Base-by-base conservation (phyloP, 441 rosid species). In the Hura crepitans region DNA sequence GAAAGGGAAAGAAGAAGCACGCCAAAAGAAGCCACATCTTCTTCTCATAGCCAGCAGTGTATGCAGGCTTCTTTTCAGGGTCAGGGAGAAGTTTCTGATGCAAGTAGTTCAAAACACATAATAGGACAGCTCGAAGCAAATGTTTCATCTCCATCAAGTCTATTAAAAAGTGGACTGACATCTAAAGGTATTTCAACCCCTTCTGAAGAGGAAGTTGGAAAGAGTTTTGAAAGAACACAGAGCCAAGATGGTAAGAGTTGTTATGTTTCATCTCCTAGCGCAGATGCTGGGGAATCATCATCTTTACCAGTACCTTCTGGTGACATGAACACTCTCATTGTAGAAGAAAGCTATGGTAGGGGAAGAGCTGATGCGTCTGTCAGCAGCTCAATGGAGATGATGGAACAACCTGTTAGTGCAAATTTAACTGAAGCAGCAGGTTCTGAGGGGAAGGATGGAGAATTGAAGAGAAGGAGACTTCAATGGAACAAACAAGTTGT, bases 401-500 rank as follows among this genome's bases (percentile, higher is more conserved):
- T 47, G 58, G 85, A 79, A 72, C 88, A 76, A 33, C 81, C 83
- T 74, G 69, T 58, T 51, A 77, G 66, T 61, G 69, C 77, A 22
- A 87, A 80, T 62, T 74, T 72, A 39, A 70, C 69, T 56, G 89
- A 77, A 81, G 83, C 65, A 71, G 62, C 81, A 27, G 83, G 80
- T 56, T 70, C 78, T 55, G 73, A 65, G 25, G 80, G 66, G 37
- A 79, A 78, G 62, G 86, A 75, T 64, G 84, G 83, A 33, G 79
- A 75, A 1, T 74, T 84, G 69, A 89, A 72, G 76, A 90, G 72
- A 72, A 87, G 88, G 81, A 92, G 72, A 79, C 86, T 95, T 78
- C 96, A 83, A 74, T 80, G 91, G 73, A 80, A 79, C 62, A 82
- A 81, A 74, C 98, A 92, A 77, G 92, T 92, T 50, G 69, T 78